Evolutionary conservation across 106 monocot genomes (phyloP).

Genomic region (Dendrobium catenatum): DNA sequence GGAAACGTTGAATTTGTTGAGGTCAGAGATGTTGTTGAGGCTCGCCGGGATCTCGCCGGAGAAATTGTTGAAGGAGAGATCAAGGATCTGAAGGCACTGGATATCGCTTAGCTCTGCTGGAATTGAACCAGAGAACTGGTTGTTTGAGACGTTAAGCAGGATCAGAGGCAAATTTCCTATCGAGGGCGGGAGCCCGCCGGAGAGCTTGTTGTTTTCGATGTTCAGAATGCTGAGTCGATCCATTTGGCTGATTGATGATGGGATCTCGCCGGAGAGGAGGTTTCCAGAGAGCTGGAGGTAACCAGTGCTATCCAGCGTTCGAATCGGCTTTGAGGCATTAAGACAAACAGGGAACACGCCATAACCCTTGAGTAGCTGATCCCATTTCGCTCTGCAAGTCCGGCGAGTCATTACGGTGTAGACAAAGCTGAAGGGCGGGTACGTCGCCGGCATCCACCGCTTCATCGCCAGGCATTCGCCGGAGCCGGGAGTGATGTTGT

Average conservation of each 20-base stretch:
- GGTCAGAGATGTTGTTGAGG: slow-evolving; percentile 34
- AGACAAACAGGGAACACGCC: slow-evolving; percentile 51
- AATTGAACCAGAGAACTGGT: slow-evolving; percentile 49
- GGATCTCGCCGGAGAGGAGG: slow-evolving; percentile 53
- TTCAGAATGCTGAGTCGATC: slow-evolving; percentile 45
- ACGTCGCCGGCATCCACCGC: slow-evolving; percentile 68
- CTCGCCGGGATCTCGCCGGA: slow-evolving; percentile 49
- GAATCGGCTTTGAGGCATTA: slow-evolving; percentile 30
- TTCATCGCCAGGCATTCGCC: slow-evolving; percentile 72
- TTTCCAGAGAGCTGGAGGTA: slow-evolving; percentile 64
- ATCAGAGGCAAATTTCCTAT: slow-evolving; percentile 38
- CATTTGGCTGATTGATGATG: slow-evolving; percentile 47
- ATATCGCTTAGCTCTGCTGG: slow-evolving; percentile 45
- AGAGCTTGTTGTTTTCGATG: slow-evolving; percentile 42
- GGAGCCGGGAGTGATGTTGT: slow-evolving; percentile 17
- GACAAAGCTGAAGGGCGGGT: slow-evolving; percentile 72
- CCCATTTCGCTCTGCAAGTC: slow-evolving; percentile 56
- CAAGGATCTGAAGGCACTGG: slow-evolving; percentile 42
- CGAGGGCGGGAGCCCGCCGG: slow-evolving; percentile 34
- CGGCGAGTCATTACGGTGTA: slow-evolving; percentile 56
- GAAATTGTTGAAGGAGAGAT: slow-evolving; percentile 67
- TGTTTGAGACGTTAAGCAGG: slow-evolving; percentile 52
- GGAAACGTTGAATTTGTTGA: slow-evolving; percentile 64
- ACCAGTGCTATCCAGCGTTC: slow-evolving; percentile 42
- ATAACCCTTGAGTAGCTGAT: slow-evolving; percentile 34